Conservation (phyloP, 1,139 yeast species). For the Schizosaccharomyces versatilis region DNA sequence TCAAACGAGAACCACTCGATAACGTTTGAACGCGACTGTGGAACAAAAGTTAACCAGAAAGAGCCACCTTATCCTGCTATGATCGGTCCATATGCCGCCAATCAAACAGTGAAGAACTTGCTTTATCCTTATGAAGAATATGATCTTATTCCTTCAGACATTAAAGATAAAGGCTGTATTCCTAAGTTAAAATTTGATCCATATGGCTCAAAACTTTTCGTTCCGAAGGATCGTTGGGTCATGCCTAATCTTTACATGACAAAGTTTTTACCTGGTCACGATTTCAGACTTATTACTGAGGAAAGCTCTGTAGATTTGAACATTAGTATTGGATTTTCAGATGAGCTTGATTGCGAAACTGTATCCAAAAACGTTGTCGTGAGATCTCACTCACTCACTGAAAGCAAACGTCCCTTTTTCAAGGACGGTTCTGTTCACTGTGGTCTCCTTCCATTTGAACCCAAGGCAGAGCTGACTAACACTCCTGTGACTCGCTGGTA, state of each 20-base stretch:
- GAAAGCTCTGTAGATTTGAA: not conserved
- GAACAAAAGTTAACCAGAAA: not conserved
- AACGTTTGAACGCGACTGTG: constrained; percentile 3
- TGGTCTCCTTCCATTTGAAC: constrained; percentile 5
- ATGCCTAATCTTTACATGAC: constrained; percentile 4
- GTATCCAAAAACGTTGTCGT: not conserved
- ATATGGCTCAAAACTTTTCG: constrained; percentile 5
- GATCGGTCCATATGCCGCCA: constrained; percentile 4
- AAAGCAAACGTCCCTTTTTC: not conserved
- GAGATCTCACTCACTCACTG: not conserved
- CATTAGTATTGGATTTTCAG: constrained; percentile 6
- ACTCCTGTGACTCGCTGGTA: not conserved
- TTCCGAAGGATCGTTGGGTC: constrained; percentile 5
- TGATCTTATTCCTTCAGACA: constrained; percentile 2
- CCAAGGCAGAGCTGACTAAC: not conserved
- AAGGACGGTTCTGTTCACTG: constrained; percentile 1
- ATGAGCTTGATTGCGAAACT: constrained; percentile 5
- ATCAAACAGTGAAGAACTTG: constrained; percentile 5
- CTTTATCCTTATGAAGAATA: constrained; percentile 8
- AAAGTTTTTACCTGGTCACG: constrained; percentile 5
- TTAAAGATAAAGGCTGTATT: constrained; percentile 7
- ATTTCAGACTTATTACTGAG: constrained; percentile 3
- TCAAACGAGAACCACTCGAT: constrained; percentile 1
- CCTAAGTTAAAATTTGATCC: constrained; percentile 4
- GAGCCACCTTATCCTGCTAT: constrained; percentile 5